Conservation (phyloP, 306 rosid species). For the Dicorynia guianensis region DNA sequence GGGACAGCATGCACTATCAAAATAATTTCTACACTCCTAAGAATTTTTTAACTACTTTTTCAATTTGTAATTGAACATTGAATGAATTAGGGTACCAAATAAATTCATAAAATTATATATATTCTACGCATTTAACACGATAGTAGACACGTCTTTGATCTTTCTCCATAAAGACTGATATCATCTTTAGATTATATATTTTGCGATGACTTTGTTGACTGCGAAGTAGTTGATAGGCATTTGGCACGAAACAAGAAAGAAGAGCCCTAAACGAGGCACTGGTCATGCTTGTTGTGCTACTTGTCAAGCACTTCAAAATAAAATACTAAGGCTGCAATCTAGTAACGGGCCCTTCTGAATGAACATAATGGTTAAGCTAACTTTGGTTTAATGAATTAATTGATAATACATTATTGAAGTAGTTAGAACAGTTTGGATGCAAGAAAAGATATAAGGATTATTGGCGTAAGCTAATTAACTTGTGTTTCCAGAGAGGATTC, state of each 20-base stretch:
- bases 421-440: constrained; percentile 27
- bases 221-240: constrained; percentile 36
- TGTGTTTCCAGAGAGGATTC: constrained; percentile 46
- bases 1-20: no score
- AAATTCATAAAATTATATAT: no score
- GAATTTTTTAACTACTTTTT: constrained; percentile 1
- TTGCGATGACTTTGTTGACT: constrained; percentile 39
- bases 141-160: constrained; percentile 35
- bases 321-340: constrained; percentile 15
- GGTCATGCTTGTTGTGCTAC: constrained; percentile 37
- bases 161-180: constrained; percentile 12
- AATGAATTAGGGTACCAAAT: not conserved
- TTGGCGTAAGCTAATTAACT: not conserved
- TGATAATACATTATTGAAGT: constrained; percentile 27
- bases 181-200: not conserved
- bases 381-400: not conserved
- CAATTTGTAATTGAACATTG: not conserved
- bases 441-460: constrained; percentile 26
- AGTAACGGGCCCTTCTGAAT: constrained; percentile 3
- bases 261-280: constrained; percentile 33
- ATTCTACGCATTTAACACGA: no score
- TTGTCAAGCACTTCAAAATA: constrained; percentile 56
- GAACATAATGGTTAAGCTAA: constrained; percentile 1
- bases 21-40: no score
- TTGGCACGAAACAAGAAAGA: constrained; percentile 32